Percentiles rank a stretch among this genome's conserved stretches.
Evolutionary conservation across 2,329 filamentous ascomycete species (phyloP).

Genomic region (Alternaria atra): DNA sequence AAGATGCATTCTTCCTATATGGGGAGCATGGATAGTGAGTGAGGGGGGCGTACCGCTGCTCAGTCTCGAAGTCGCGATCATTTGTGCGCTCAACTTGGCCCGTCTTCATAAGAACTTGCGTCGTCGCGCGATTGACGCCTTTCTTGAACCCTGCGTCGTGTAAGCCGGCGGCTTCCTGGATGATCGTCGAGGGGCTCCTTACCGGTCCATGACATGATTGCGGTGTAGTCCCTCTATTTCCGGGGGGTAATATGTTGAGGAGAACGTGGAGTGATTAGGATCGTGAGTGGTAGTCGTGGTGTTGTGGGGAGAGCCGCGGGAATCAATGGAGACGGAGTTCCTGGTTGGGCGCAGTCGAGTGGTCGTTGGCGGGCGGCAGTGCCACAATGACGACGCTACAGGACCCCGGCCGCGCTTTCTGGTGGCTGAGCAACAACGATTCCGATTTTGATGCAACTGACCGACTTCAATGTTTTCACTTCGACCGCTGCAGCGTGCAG

Average conservation of each 20-base stretch:
- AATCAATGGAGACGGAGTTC: slow-evolving; percentile 17
- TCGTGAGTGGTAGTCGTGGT: slow-evolving; percentile 7
- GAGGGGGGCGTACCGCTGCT: slow-evolving; percentile 73
- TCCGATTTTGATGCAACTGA: slow-evolving; percentile 6
- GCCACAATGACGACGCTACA: slow-evolving; percentile 42
- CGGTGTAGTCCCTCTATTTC: slow-evolving; percentile 17
- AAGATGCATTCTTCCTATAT: not conserved
- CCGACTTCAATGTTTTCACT: slow-evolving; percentile 35
- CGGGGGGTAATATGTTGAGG: not conserved
- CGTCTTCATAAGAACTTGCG: slow-evolving; percentile 99
- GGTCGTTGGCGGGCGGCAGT: slow-evolving; percentile 28
- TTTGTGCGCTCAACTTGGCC: slow-evolving; percentile 98
- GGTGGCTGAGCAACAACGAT: slow-evolving; percentile 23
- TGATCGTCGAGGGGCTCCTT: slow-evolving; percentile 27
- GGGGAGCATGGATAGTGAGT: slow-evolving; percentile 9
- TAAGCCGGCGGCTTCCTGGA: slow-evolving; percentile 31
- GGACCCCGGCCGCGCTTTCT: slow-evolving; percentile 20
- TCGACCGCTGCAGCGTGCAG: slow-evolving; percentile 29
- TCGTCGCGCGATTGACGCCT: slow-evolving; percentile 98
- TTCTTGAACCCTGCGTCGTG: slow-evolving; percentile 78
- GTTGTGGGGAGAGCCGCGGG: slow-evolving; percentile 6
- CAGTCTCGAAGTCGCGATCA: slow-evolving; percentile 98
- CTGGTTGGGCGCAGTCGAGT: slow-evolving; percentile 20
- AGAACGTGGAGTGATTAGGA: not conserved
- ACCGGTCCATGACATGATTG: slow-evolving; percentile 67